Conservation (phyloP, 495 filamentous ascomycete genomes). For the Parmelia sp. region DNA sequence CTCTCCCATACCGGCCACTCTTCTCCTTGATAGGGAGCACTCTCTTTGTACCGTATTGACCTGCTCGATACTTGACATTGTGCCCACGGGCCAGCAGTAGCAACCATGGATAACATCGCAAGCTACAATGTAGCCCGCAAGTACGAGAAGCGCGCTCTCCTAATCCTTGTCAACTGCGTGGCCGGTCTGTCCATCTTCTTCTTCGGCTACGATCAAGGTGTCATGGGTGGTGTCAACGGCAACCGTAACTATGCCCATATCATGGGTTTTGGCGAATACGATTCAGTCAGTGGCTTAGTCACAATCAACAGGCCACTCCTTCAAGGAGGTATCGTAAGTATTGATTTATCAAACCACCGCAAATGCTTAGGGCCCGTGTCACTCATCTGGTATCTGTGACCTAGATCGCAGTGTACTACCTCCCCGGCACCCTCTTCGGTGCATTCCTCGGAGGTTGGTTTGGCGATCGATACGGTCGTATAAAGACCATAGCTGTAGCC, state of each 20-base stretch:
- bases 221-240: slow-evolving; percentile 56
- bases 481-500: slow-evolving; percentile 48
- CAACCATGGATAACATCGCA: slow-evolving; percentile 31
- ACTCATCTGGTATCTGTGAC: background rate
- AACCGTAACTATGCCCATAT: slow-evolving; percentile 42
- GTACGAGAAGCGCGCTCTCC: slow-evolving; percentile 49
- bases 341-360: background rate
- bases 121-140: slow-evolving; percentile 52
- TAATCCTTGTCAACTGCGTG: slow-evolving; percentile 46
- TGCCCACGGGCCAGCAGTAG: background rate
- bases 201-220: slow-evolving; percentile 47
- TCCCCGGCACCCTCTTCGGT: slow-evolving; percentile 43
- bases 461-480: slow-evolving; percentile 48
- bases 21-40: too few relatives aligned
- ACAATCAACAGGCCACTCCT: slow-evolving; percentile 43
- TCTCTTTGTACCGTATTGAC: too few relatives aligned
- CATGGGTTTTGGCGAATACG: slow-evolving; percentile 46
- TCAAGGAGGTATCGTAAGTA: slow-evolving; percentile 45
- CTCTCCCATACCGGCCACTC: background rate
- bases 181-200: slow-evolving; percentile 41
- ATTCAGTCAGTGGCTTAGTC: slow-evolving; percentile 32
- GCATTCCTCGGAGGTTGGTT: slow-evolving; percentile 43
- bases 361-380: background rate
- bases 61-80: background rate
- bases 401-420: slow-evolving; percentile 46